Conservation (phyloP, 176 grass and related monocot species). For the Microstegium vimineum region DNA sequence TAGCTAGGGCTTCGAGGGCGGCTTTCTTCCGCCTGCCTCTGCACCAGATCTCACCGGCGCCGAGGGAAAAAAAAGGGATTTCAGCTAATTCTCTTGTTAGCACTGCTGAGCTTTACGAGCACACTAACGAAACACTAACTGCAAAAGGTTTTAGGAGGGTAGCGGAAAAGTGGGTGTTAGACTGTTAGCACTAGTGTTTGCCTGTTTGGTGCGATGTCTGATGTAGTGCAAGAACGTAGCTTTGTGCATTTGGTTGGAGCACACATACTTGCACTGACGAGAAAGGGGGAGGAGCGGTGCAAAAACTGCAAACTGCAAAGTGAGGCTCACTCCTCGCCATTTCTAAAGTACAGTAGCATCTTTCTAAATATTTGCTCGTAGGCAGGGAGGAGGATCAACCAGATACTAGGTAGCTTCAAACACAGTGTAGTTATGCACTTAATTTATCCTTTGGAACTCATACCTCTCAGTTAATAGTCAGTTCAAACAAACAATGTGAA, state of each 20-base stretch:
- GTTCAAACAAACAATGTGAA: background rate
- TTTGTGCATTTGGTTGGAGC: background rate
- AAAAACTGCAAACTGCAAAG: background rate
- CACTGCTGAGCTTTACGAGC: background rate
- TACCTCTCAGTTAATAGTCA: background rate
- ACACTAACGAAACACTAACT: background rate
- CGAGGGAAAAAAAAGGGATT: background rate
- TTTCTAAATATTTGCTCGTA: background rate
- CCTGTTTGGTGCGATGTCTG: background rate
- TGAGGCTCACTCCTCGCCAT: background rate
- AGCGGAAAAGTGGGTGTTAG: background rate
- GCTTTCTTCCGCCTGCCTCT: background rate
- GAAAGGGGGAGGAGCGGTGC: background rate
- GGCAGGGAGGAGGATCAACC: constrained; percentile 6
- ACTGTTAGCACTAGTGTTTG: background rate
- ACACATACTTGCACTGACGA: background rate
- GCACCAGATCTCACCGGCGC: background rate
- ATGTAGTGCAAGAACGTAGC: background rate
- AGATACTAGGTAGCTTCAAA: constrained; percentile 5
- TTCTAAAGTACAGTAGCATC: background rate
- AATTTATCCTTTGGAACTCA: background rate
- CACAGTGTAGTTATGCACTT: background rate
- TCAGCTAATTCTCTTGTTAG: background rate
- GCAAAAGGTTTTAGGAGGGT: background rate
- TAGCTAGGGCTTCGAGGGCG: background rate